Evolutionary conservation across 2,329 filamentous ascomycete species (phyloP), one percentile per base, ranked within the genome.

Genomic region (Phialocephala subalpina): DNA sequence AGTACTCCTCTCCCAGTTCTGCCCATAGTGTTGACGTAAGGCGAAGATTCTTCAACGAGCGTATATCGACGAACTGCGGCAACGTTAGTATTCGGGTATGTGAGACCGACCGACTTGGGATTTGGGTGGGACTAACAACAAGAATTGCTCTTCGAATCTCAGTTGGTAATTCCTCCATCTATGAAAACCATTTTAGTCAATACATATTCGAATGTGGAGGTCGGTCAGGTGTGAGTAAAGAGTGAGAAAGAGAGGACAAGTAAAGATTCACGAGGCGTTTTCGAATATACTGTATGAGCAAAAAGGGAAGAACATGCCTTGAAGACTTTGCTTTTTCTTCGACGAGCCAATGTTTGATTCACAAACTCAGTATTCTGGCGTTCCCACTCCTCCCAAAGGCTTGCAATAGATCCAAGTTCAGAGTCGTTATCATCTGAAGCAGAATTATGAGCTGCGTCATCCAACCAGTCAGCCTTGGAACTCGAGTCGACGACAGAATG

Each of bases 81-180:
- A 29, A n/a, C 8, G 14, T 53, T 9, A 53, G 25, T 53, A 33
- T 2, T 53, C 14, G 27, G 7, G 2, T 33, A 4, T 18, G 1
- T 22, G 20, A 22, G 22, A 49, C 4, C 38, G 4, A 6, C 5
- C 14, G 38, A 42, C n/a, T 18, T n/a, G 45, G n/a, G 11, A 8
- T 25, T 25, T 20, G n/a, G n/a, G n/a, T 49, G 29, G 25, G 49
- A 53, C 49, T 53, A 12, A 53, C 49, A 29, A 12, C 22, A 6
- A 53, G 49, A 11, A 53, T 53, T 27, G 49, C 25, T 53, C 49
- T 53, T 25, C 69, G 69, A 22, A 75, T 62, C 58, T 73, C 73
- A 22, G 65, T 62, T 27, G 73, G 73, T 27, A 75, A 66, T 1
- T 52, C 27, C 29, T 73, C 68, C 72, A 74, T 74, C 56, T 63